These are phyloP conservation scores for Hymenoscyphus infarciens DNA, from an alignment of 2,329 filamentous ascomycete species.

Conservation along the genomic window DNA sequence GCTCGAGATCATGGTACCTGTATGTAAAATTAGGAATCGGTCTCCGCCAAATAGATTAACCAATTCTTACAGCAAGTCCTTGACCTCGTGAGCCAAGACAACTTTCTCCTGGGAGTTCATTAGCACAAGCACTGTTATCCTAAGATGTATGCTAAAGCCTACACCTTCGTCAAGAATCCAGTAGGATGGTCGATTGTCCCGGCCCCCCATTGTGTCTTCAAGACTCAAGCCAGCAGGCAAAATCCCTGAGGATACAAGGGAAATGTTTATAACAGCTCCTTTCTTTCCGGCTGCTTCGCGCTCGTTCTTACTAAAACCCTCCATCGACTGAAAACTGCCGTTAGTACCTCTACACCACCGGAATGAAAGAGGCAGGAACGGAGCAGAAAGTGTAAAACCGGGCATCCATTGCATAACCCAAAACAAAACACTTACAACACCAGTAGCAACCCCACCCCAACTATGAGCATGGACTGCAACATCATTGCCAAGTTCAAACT, in stretches of 20 bases:
- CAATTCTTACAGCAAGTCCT: conserved; percentile 4
- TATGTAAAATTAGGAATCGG: conserved; percentile 7
- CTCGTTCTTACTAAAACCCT: conserved; percentile 38
- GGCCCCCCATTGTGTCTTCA: conserved; percentile 5
- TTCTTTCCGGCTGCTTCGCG: conserved; percentile 37
- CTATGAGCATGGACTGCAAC: conserved; percentile 39
- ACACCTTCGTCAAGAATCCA: conserved; percentile 9
- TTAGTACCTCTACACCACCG: too few relatives aligned
- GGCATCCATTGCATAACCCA: too few relatives aligned
- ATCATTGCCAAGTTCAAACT: conserved; percentile 35
- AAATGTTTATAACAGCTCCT: conserved; percentile 33
- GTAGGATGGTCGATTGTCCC: neutral
- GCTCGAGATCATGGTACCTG: conserved; percentile 16
- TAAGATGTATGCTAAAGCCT: conserved; percentile 2
- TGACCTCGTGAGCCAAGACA: neutral
- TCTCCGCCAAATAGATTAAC: too few relatives aligned
- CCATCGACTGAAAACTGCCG: conserved; percentile 17
- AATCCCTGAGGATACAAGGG: conserved; percentile 20
- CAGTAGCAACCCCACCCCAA: conserved; percentile 38
- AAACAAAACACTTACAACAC: conserved; percentile 25
- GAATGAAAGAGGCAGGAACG: too few relatives aligned
- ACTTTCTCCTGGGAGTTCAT: neutral
- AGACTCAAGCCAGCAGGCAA: conserved; percentile 15
- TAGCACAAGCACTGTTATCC: neutral
- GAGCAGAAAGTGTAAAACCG: too few relatives aligned